Percentiles rank a stretch among this genome's conserved stretches.
Conservation (phyloP, 192 early-diverging fungal genomes). For the Podila minutissima region DNA sequence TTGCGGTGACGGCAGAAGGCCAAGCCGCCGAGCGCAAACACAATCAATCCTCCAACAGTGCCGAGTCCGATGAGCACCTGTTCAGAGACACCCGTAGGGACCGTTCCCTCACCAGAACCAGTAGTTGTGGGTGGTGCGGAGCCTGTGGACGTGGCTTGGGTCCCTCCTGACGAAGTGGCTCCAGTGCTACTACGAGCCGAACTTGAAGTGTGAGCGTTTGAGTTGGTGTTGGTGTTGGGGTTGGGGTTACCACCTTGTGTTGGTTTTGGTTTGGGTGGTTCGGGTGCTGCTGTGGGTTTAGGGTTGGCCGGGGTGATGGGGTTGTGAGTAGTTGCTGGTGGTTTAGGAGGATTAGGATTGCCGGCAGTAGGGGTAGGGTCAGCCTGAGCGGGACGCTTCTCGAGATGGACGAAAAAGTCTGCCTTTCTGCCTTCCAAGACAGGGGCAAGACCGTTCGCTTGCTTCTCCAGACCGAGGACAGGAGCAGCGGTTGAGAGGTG, state of each 20-base stretch:
- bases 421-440: slow-evolving; percentile 6
- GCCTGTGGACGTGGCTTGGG: neutral
- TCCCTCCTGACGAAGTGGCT: neutral
- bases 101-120: neutral
- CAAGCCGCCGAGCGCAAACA: slow-evolving; percentile 34
- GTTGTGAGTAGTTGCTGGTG: too few relatives aligned
- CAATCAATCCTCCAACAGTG: slow-evolving; percentile 30
- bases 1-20: slow-evolving; percentile 42
- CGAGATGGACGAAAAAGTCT: neutral
- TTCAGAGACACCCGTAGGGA: slow-evolving; percentile 17
- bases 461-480: too few relatives aligned
- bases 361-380: neutral
- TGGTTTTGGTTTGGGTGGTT: too few relatives aligned
- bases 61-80: slow-evolving; percentile 33
- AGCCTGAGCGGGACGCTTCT: neutral
- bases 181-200: neutral
- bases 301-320: too few relatives aligned
- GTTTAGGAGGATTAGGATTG: too few relatives aligned
- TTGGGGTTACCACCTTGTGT: too few relatives aligned
- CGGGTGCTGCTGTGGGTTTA: too few relatives aligned
- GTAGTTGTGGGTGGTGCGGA: neutral
- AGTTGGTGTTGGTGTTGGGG: neutral
- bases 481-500: too few relatives aligned
- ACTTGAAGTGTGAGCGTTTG: neutral
- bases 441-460: slow-evolving; percentile 1